These are phyloP conservation scores for Fusarium siculi DNA, from an alignment of 2,329 filamentous ascomycete species.

Conservation along the genomic window DNA sequence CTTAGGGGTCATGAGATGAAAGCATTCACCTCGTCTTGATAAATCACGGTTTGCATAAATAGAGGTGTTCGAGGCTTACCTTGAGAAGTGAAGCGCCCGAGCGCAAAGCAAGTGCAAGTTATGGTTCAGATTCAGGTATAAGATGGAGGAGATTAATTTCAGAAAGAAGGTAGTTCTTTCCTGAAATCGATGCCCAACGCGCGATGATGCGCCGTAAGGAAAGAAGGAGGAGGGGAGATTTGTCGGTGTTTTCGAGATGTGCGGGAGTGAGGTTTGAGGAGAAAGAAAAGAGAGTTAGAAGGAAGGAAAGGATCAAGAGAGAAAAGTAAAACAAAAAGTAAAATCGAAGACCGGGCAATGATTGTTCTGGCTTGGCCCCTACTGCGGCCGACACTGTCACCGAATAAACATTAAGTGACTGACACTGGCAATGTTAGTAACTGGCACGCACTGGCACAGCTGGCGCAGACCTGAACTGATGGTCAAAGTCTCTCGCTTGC, in stretches of 20 bases:
- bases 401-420: neutral
- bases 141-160: neutral
- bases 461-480: constrained; percentile 1
- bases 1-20: neutral
- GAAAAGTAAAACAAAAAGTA: neutral
- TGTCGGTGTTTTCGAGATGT: neutral
- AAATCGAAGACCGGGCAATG: neutral
- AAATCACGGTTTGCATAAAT: neutral
- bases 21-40: neutral
- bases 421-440: neutral
- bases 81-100: constrained; percentile 6
- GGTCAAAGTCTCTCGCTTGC: neutral
- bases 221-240: neutral
- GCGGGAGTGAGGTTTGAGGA: neutral
- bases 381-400: neutral
- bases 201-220: constrained; percentile 1
- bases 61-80: constrained; percentile 4
- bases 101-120: neutral
- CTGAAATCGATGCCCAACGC: neutral
- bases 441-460: constrained; percentile 7
- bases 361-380: neutral
- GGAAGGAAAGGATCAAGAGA: neutral
- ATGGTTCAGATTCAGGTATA: neutral
- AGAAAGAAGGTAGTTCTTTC: constrained; percentile 18
- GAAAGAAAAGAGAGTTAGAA: neutral